phyloP scores from a whole-genome alignment of 75 land plant species.

The Selaginella tamariscina region DNA sequence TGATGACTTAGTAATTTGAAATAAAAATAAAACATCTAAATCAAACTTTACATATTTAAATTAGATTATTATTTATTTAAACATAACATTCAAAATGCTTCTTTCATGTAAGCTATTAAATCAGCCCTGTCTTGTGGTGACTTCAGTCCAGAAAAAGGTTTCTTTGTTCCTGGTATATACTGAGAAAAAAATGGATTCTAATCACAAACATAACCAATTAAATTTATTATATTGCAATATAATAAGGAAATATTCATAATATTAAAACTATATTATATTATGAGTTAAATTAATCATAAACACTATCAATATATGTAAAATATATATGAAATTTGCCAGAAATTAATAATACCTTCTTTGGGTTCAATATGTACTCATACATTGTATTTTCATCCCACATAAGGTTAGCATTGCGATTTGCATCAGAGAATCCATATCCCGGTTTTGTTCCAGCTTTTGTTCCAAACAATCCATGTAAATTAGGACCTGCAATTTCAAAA shows the following conservation, averaged over 20 bases:
- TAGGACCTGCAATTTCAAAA: constrained; percentile 2
- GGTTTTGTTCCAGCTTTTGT: background rate
- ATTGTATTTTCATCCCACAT: background rate
- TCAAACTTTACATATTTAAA: no score
- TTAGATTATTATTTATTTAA: no score
- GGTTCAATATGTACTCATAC: background rate
- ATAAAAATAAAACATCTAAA: no score
- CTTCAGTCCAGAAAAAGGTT: background rate
- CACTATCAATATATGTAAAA: background rate
- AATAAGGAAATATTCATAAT: no score
- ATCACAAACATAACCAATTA: background rate
- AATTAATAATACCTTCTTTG: background rate
- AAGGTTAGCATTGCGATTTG: background rate
- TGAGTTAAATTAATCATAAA: background rate
- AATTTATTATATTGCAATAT: no score
- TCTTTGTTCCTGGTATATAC: constrained; percentile 2
- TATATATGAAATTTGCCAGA: background rate
- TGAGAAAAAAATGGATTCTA: background rate
- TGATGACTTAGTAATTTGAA: no score
- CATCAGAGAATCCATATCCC: background rate
- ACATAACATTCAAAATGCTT: background rate
- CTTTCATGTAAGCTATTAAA: constrained; percentile 5
- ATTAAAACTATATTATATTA: no score
- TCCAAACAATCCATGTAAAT: constrained; percentile 2
- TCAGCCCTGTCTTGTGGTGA: constrained; percentile 5